Percentiles rank a stretch among this genome's conserved stretches.
Conservation (phyloP, 116 monocot species). For the Cymodocea nodosa region DNA sequence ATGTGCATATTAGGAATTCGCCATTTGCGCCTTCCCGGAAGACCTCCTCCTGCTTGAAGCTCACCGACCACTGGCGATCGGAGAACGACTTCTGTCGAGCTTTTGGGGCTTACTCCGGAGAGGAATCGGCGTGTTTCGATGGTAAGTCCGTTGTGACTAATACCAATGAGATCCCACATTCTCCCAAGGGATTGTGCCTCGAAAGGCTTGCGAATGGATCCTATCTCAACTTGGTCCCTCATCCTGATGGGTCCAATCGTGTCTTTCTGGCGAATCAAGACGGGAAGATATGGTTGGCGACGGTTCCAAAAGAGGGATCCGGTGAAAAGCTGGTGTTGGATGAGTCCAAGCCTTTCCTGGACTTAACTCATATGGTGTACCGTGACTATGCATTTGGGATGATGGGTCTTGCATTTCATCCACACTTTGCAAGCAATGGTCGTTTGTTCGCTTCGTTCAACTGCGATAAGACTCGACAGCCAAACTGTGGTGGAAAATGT, state of each 20-base stretch:
- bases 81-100: slow-evolving; percentile 58
- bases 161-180: slow-evolving; percentile 15
- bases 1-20: slow-evolving; percentile 52
- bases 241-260: slow-evolving; percentile 88
- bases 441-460: slow-evolving; percentile 85
- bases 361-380: slow-evolving; percentile 71
- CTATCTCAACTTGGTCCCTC: slow-evolving; percentile 61
- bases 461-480: slow-evolving; percentile 50
- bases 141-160: slow-evolving; percentile 59
- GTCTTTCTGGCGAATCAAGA: slow-evolving; percentile 59
- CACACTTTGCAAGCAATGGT: slow-evolving; percentile 67
- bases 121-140: slow-evolving; percentile 52
- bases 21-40: slow-evolving; percentile 50
- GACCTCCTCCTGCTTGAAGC: slow-evolving; percentile 33
- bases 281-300: slow-evolving; percentile 76
- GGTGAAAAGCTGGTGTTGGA: slow-evolving; percentile 36
- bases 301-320: slow-evolving; percentile 68
- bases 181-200: slow-evolving; percentile 72
- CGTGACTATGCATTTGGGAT: slow-evolving; percentile 46
- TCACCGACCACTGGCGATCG: slow-evolving; percentile 65
- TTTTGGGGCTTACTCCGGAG: slow-evolving; percentile 45
- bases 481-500: slow-evolving; percentile 76
- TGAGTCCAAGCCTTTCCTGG: slow-evolving; percentile 62
- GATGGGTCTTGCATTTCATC: slow-evolving; percentile 86
- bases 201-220: slow-evolving; percentile 73